Evolutionary conservation across 1,284 basidiomycete genomes (phyloP), one percentile per base, ranked within the genome.

Genomic region (Heterobasidion irregulare): DNA sequence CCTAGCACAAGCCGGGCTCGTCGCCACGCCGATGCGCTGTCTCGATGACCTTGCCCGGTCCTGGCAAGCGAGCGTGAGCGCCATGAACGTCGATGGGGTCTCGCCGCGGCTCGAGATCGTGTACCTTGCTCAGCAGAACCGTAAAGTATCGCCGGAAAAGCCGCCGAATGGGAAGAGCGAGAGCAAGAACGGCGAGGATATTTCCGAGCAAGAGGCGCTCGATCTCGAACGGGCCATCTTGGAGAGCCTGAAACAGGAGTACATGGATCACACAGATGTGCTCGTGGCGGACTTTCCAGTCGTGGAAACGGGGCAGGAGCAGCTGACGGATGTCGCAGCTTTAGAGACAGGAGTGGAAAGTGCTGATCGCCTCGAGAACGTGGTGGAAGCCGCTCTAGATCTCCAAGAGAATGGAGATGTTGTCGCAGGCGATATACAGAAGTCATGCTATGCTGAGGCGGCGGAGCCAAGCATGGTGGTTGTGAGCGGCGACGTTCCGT

Each of bases 221-320:
- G 83, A 91, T 58, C 64, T 92, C 33, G 78, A 83, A 9, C 78
- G 77, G 19, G 91, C 90, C 9, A 87, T 94, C 53, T 82, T 86
- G 61, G 84, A 86, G 6, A 88, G 84, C 62, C 65, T 94, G 55
- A 66, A 74, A 26, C 9, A 10, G 26, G 47, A 16, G 13, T 16
- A 32, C 16, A 15, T 2, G 82, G 80, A 58, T 36, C 52, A 26
- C 5, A 26, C 55, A 46, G 56, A 47, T 18, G 62, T 45, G 56
- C 58, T 26, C 26, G 26, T 26, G 3, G 26, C 26, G 26, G 26
- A 26, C 26, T 26, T 26, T 26, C 26, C 26, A 26, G 26, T 26
- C 26, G 26, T 26, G 26, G 26, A 26, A 26, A 26, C 4, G 26
- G 26, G 26, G 4, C 26, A 26, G 26, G 4, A 1, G 6, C 26